phyloP scores from a whole-genome alignment of 2,329 filamentous ascomycete species.

The Ceratocystis destructans region DNA sequence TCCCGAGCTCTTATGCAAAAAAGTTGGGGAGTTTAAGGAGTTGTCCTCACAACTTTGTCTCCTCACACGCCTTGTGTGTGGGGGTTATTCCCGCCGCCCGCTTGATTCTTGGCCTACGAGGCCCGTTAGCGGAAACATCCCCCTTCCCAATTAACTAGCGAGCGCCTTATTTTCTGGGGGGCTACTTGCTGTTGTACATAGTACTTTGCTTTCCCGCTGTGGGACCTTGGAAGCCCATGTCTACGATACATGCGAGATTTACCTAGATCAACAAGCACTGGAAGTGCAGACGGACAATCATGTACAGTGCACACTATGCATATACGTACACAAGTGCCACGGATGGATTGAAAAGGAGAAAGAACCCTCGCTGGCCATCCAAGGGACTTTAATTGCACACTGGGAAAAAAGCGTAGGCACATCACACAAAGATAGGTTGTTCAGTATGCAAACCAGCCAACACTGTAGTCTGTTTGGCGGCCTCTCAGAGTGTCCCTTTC shows the following conservation, averaged over 20 bases:
- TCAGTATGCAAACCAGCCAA: background rate
- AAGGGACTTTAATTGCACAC: background rate
- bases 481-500: background rate
- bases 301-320: background rate
- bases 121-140: background rate
- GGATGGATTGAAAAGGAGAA: background rate
- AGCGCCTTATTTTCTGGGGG: background rate
- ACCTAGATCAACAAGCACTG: background rate
- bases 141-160: background rate
- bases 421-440: background rate
- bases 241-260: slow-evolving; percentile 7
- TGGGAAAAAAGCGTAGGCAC: background rate
- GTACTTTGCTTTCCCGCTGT: background rate
- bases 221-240: background rate
- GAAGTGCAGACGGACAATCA: background rate
- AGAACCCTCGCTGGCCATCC: background rate
- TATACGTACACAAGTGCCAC: background rate
- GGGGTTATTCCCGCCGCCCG: slow-evolving; percentile 1
- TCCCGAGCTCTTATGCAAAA: background rate
- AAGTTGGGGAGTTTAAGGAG: background rate
- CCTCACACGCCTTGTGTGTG: background rate
- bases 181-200: background rate
- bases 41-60: background rate
- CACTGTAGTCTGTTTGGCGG: background rate
- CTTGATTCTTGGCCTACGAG: background rate